These are phyloP conservation scores for Pythium volutum DNA, from an alignment of 352 stramenopile genomes.

Conservation along the genomic window DNA sequence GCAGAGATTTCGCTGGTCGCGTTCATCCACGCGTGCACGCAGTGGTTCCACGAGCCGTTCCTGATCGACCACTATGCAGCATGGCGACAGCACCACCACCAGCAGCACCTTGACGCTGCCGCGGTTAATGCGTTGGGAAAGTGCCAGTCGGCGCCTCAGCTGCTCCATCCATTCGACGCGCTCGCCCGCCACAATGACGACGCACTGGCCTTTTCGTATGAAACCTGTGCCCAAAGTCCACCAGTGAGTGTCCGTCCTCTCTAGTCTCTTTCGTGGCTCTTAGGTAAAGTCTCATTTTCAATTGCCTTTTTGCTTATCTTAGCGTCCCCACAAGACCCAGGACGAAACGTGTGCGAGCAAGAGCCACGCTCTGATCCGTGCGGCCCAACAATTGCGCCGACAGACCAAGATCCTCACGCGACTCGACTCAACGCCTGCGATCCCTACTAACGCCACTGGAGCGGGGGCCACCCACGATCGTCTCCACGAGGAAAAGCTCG, in stretches of 20 bases:
- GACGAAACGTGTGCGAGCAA: conserved; percentile 26
- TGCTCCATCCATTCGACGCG: conserved; percentile 48
- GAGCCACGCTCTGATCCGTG: conserved; percentile 32
- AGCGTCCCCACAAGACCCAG: conserved; percentile 16
- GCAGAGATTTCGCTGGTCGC: conserved; percentile 35
- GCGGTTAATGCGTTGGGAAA: conserved; percentile 14
- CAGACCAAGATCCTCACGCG: conserved; percentile 33
- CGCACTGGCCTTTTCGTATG: conserved; percentile 45
- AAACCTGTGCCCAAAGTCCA: conserved; percentile 32
- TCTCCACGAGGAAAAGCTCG: conserved; percentile 37
- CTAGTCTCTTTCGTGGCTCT: neutral
- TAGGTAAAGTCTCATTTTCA: no score
- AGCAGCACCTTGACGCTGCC: neutral
- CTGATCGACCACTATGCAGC: conserved; percentile 31
- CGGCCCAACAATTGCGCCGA: conserved; percentile 32
- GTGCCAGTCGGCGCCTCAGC: conserved; percentile 26
- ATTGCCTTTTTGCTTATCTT: neutral
- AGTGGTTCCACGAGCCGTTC: conserved; percentile 51
- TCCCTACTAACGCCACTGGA: neutral
- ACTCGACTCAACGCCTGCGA: neutral
- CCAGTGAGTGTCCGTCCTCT: conserved; percentile 11
- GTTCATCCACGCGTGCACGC: conserved; percentile 43
- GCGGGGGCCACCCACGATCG: conserved; percentile 20
- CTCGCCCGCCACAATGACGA: conserved; percentile 40
- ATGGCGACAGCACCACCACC: conserved; percentile 7